These are phyloP conservation scores for Thalassiosira ordinaria DNA, from an alignment of 352 stramenopile species.

Conservation along the genomic window DNA sequence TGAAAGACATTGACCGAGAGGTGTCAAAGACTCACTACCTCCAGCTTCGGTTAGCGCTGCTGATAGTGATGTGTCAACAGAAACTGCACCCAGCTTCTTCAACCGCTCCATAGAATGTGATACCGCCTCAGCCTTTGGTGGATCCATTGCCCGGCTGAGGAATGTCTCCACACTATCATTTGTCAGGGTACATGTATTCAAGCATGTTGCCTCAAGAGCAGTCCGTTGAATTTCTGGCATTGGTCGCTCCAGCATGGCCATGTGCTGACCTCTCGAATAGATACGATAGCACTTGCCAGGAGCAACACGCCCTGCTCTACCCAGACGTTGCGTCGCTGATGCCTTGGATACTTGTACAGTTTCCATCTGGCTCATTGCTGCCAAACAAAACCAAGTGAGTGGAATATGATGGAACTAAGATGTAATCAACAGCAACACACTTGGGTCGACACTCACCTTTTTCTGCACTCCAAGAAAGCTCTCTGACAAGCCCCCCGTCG, in stretches of 20 bases:
- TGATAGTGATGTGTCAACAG: background rate
- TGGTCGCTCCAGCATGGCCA: conserved; percentile 31
- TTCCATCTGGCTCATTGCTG: conserved; percentile 24
- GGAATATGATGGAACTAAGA: no score
- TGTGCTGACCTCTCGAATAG: conserved; percentile 58
- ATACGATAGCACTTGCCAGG: conserved; percentile 96
- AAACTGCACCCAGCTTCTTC: conserved; percentile 34
- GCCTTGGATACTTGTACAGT: conserved; percentile 58
- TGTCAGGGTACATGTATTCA: conserved; percentile 28
- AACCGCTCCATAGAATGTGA: conserved; percentile 20
- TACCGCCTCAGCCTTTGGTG: conserved; percentile 16
- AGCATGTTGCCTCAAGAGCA: conserved; percentile 41
- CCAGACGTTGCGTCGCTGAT: conserved; percentile 88
- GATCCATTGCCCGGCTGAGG: conserved; percentile 40
- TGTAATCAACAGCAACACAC: no score
- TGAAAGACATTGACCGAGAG: conserved; percentile 16
- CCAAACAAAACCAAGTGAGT: no score
- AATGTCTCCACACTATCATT: conserved; percentile 26
- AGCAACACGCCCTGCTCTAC: conserved; percentile 90
- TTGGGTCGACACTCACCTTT: no score
- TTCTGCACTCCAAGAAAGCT: conserved; percentile 23
- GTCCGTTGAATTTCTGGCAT: conserved; percentile 49
- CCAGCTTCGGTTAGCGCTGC: background rate
- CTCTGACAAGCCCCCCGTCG: conserved; percentile 93
- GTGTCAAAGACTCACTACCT: conserved; percentile 28